Percentiles rank a stretch among this genome's conserved stretches.
Conservation (phyloP, 2,329 filamentous ascomycete species). For the Fusarium abutilonis region DNA sequence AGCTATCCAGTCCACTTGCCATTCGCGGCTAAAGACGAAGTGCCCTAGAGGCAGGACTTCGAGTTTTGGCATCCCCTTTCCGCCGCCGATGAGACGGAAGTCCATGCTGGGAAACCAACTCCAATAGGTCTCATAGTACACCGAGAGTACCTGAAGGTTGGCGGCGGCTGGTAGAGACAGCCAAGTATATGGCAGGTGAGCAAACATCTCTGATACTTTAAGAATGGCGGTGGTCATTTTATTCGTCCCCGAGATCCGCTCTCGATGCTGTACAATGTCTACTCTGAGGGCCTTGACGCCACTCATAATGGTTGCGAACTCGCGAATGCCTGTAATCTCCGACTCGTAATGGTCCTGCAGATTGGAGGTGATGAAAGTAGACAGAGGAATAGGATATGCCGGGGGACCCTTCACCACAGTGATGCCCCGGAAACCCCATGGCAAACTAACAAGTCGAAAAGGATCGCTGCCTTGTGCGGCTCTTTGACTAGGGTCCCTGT, state of each 20-base stretch:
- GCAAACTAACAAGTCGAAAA: too few relatives aligned
- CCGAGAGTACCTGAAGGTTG: conserved; percentile 5
- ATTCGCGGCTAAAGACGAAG: neutral
- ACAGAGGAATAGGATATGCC: neutral
- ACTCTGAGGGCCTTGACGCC: neutral
- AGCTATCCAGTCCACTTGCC: conserved; percentile 1
- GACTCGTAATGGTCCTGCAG: neutral
- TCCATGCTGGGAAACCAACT: neutral
- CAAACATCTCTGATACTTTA: neutral
- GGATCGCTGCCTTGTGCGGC: neutral
- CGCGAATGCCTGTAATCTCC: neutral
- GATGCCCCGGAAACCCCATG: too few relatives aligned
- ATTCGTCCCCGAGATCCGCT: neutral
- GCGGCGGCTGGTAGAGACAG: neutral
- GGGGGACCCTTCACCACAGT: neutral
- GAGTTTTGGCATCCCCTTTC: neutral
- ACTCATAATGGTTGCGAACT: neutral
- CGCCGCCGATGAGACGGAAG: neutral
- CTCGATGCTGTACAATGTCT: neutral
- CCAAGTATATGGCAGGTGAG: neutral
- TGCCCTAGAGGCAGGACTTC: neutral
- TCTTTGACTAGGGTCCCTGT: neutral
- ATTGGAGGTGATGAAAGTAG: neutral
- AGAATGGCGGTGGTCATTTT: neutral
- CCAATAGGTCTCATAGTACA: conserved; percentile 1